Conservation (phyloP, 768 basidiomycete species). For the Lactifluus hygrophoroides region DNA sequence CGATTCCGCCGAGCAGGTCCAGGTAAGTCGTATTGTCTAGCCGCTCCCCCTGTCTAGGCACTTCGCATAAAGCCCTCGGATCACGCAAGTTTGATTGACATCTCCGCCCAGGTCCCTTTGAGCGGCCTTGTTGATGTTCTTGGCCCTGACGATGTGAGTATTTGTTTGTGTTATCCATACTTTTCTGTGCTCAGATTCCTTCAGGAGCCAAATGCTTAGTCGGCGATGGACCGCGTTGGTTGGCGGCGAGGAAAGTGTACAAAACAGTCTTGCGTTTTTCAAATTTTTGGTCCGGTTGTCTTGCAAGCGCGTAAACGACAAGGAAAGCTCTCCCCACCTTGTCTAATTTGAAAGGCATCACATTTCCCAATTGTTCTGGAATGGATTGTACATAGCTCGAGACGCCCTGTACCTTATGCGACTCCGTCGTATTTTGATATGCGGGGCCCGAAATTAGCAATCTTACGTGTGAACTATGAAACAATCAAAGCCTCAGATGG, state of each 20-base stretch:
- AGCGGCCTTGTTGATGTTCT: not conserved
- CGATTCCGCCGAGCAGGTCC: not conserved
- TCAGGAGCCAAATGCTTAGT: not conserved
- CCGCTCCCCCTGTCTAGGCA: not conserved
- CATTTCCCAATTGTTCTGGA: too few species aligned
- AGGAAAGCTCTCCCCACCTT: not conserved
- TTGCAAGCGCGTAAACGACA: not conserved
- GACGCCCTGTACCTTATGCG: too few species aligned
- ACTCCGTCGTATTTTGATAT: too few species aligned
- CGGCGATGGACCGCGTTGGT: slow-evolving; percentile 26
- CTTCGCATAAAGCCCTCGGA: not conserved
- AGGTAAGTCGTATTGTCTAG: slow-evolving; percentile 13
- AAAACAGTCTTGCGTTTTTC: not conserved
- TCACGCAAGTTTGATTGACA: not conserved
- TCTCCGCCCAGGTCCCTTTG: not conserved
- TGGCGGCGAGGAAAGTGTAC: slow-evolving; percentile 11
- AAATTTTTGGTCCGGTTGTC: not conserved
- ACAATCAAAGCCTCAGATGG: too few species aligned
- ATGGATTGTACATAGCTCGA: too few species aligned
- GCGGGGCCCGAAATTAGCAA: too few species aligned
- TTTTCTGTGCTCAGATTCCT: not conserved
- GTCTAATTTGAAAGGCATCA: not conserved
- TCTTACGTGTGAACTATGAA: too few species aligned
- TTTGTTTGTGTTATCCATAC: not conserved
- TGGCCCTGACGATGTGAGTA: not conserved